These are phyloP conservation scores for Pyrenopolyporus hunteri DNA, from an alignment of 495 filamentous ascomycete genomes.

Conservation along the genomic window DNA sequence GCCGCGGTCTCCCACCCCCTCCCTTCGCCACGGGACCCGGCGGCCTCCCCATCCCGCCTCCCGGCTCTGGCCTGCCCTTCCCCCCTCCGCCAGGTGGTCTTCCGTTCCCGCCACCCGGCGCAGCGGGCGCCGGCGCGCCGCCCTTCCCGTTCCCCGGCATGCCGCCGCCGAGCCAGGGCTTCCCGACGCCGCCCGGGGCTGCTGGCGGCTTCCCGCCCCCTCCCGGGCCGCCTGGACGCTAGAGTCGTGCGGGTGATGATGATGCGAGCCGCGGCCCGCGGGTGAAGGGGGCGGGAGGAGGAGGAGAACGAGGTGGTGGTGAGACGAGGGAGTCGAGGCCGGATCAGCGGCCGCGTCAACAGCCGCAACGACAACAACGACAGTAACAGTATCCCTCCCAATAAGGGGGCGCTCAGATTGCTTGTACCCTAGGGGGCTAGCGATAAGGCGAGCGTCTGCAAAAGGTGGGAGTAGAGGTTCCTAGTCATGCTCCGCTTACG, in stretches of 20 bases:
- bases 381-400: too few species aligned
- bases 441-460: background rate
- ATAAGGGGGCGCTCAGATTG: too few species aligned
- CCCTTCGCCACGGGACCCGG: constrained; percentile 66
- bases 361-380: too few species aligned
- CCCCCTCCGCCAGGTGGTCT: constrained; percentile 55
- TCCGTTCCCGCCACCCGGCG: constrained; percentile 69
- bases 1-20: constrained; percentile 62
- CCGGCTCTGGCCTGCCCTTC: constrained; percentile 47
- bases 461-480: background rate
- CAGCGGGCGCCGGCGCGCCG: constrained; percentile 30
- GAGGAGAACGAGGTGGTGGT: background rate
- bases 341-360: too few species aligned
- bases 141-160: constrained; percentile 44
- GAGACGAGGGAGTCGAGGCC: background rate
- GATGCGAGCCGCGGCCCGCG: constrained; percentile 1
- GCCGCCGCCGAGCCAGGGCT: constrained; percentile 51
- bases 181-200: constrained; percentile 42
- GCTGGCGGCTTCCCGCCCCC: constrained; percentile 48
- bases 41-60: constrained; percentile 52
- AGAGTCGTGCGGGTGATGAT: constrained; percentile 1
- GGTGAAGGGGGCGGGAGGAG: constrained; percentile 7
- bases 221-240: constrained; percentile 42
- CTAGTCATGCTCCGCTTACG: too few species aligned
- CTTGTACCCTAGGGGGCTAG: background rate